phyloP scores from a whole-genome alignment of 805 yeast genomes.

The Yarrowia bubula region DNA sequence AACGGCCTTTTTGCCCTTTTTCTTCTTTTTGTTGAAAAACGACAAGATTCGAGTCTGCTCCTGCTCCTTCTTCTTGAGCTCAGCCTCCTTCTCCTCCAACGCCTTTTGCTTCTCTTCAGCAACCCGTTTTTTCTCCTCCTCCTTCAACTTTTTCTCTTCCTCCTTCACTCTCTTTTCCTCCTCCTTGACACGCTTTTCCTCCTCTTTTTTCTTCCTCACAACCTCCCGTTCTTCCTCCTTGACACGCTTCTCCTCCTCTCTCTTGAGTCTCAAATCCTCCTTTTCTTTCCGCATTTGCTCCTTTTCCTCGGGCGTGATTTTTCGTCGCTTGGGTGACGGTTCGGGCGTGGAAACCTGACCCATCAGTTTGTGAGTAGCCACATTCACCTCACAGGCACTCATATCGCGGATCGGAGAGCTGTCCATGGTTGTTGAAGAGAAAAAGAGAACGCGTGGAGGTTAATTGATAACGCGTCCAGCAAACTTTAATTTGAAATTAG shows the following conservation, averaged over 20 bases:
- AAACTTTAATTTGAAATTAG: not conserved
- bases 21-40: conserved; percentile 15
- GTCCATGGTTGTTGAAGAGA: not conserved
- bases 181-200: not conserved
- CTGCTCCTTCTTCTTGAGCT: conserved; percentile 17
- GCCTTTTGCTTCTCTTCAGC: not conserved
- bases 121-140: not conserved
- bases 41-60: conserved; percentile 21
- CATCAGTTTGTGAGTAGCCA: not conserved
- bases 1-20: not conserved
- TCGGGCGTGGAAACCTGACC: not conserved
- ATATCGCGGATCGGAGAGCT: conserved; percentile 12
- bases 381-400: conserved; percentile 6
- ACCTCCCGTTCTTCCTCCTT: not conserved
- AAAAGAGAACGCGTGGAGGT: not conserved
- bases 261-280: not conserved
- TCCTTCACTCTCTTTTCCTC: not conserved
- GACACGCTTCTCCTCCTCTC: conserved; percentile 7
- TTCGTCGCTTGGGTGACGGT: conserved; percentile 3
- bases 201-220: not conserved
- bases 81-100: conserved; percentile 1
- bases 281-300: not conserved
- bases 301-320: not conserved
- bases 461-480: conserved; percentile 1
- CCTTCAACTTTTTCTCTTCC: not conserved